Evolutionary conservation across 352 stramenopile genomes (phyloP), one percentile per base, ranked within the genome.

Genomic region (Globisporangium spinosum): DNA sequence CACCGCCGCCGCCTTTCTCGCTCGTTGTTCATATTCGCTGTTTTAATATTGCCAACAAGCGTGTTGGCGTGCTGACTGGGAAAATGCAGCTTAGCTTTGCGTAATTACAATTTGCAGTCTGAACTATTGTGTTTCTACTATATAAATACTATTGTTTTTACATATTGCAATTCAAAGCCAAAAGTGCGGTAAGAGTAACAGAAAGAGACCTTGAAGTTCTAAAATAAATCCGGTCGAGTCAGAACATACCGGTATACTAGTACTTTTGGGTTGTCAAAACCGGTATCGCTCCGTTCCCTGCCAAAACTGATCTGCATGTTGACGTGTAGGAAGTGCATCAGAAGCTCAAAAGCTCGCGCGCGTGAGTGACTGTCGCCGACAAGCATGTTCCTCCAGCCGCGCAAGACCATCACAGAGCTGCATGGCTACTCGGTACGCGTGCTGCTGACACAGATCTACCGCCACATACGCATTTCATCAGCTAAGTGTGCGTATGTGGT

Each of bases 341-440:
- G 25, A 34, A 64, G 40, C 59, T 64, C 32, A 62, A 62, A 35
- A 6, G 40, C 32, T 32, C 47, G 17, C 13, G 32, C 22, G 49
- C 22, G 53, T 12, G 53, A 40, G 35, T 40, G 35, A 15, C 35
- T 20, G 53, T 6, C 40, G 40, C 25, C n/a, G 7, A 17, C 23
- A 23, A 65, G 2, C 29, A 91, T 91, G 83, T 91, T 91, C 69
- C 78, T 89, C 47, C 81, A 91, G 74, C 78, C 83, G 65, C 79
- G 82, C 47, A 77, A 79, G 49, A 76, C 75, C 60, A 68, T 80
- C 68, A 91, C 83, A 0, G 80, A 88, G 71, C 75, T 91, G 34
- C 78, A 91, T 60, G 83, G 83, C 62, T 91, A 91, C 74, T 69
- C 80, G 38, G 83, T 91, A 72, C 60, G 72, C 4, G 20, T 22